These are phyloP conservation scores for Yamadazyma sp. DNA, from an alignment of 805 yeast genomes.

Conservation along the genomic window DNA sequence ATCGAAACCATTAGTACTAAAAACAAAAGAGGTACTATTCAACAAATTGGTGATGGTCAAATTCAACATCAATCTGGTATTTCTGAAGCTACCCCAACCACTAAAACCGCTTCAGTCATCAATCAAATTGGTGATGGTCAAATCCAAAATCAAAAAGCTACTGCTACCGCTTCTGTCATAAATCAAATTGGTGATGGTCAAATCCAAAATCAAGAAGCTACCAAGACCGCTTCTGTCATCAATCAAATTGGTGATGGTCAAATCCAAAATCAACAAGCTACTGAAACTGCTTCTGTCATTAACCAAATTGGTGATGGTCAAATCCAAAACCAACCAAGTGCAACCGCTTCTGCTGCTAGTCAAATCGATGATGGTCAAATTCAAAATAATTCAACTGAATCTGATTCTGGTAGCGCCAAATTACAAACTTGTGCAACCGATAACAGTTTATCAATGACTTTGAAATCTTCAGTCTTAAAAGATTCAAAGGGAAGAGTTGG, in stretches of 20 bases:
- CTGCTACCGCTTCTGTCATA: slow-evolving; percentile 36
- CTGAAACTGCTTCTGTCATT: slow-evolving; percentile 27
- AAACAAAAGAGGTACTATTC: slow-evolving; percentile 33
- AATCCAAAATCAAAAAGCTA: slow-evolving; percentile 43
- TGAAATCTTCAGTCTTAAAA: slow-evolving; percentile 48
- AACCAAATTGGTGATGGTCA: slow-evolving; percentile 35
- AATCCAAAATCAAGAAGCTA: slow-evolving; percentile 52
- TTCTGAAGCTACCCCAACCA: slow-evolving; percentile 29
- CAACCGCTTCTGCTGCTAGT: slow-evolving; percentile 6
- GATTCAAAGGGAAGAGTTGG: slow-evolving; percentile 69
- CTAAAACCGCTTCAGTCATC: slow-evolving; percentile 37
- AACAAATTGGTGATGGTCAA: slow-evolving; percentile 33
- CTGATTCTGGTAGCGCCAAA: slow-evolving; percentile 26
- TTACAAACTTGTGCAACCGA: slow-evolving; percentile 40
- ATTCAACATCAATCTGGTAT: slow-evolving; percentile 51
- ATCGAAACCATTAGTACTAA: slow-evolving; percentile 57
- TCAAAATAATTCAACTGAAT: slow-evolving; percentile 37
- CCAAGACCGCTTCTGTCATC: slow-evolving; percentile 26
- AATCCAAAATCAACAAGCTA: slow-evolving; percentile 45
- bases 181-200: slow-evolving; percentile 30
- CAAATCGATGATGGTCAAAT: slow-evolving; percentile 48
- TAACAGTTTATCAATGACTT: slow-evolving; percentile 53
- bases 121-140: slow-evolving; percentile 46
- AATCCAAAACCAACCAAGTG: slow-evolving; percentile 29
- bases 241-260: slow-evolving; percentile 46